Evolutionary conservation across 75 land plant species (phyloP), one percentile per base, ranked within the genome.

Genomic region (Sequoiadendron giganteum): DNA sequence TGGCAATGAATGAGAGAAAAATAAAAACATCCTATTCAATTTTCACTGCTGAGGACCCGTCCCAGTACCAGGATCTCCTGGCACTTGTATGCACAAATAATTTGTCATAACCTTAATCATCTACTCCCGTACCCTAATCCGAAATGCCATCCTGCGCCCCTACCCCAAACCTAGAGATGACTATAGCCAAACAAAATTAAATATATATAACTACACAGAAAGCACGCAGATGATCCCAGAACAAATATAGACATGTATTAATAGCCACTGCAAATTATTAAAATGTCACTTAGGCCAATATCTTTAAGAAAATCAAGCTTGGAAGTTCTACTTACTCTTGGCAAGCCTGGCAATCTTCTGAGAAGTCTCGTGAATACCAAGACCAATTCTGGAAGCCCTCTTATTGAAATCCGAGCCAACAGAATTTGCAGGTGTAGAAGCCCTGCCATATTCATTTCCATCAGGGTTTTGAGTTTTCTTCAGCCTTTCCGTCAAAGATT

Each of bases 351-450:
- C 82, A 84, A 96, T 93, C 89, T 96, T 96, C 83, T 91, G 91
- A 28, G 95, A 95, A 15, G 96, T 88, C 84, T 95, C 94, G 42
- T 95, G 94, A 88, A 96, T 95, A 45, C 95, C 93, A 36, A 90
- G 87, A 0, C 96, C 95, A 87, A 96, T 95, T n/a, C 75, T 89
- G 13, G 98, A 93, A 54, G 98, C 96, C 87, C 90, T 92, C 68
- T 92, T 94, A 87, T 91, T 94, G 92, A 96, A 96, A 81, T 96
- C 98, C 52, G 96, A 95, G 77, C 90, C 88, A 84, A 56, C 86
- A 48, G 87, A 83, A 10, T 78, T 81, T 49, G 90, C 38, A 40
- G 91, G 83, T 34, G 88, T 85, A 42, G 90, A 55, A 49, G 61
- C 77, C 14, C 52, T 10, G 14, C 88, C 86, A 85, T 45, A 34